A percentile compares a stretch with the other conserved stretches of the same genome.
These are phyloP conservation scores for Agaricus sinodeliciosus DNA, from an alignment of 768 basidiomycete species.

Conservation along the genomic window DNA sequence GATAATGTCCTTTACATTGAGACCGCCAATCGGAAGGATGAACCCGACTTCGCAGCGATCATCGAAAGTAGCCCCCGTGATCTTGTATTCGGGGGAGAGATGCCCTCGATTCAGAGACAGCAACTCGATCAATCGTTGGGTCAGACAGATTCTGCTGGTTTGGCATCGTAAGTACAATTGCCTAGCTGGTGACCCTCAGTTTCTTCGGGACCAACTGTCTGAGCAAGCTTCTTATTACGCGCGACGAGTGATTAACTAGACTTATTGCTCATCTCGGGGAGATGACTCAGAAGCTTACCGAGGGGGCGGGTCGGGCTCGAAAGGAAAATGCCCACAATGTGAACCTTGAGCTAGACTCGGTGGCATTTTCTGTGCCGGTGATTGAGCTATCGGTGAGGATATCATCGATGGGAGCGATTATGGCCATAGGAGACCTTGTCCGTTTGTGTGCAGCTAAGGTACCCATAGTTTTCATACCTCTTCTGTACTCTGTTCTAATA, in stretches of 20 bases:
- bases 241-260: conserved; percentile 6
- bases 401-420: background rate
- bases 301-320: conserved; percentile 2
- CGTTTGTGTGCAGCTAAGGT: background rate
- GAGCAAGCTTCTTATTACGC: conserved; percentile 9
- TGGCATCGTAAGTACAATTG: too few relatives aligned
- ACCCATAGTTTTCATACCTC: too few relatives aligned
- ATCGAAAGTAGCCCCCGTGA: conserved; percentile 11
- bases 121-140: too few relatives aligned
- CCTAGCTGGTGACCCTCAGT: background rate
- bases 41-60: conserved; percentile 26
- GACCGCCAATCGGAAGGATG: conserved; percentile 31
- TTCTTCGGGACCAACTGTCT: conserved; percentile 2
- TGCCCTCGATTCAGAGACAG: conserved; percentile 26
- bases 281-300: conserved; percentile 7
- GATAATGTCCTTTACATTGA: conserved; percentile 29
- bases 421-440: conserved; percentile 8
- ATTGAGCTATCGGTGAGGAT: conserved; percentile 5
- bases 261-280: conserved; percentile 7
- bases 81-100: conserved; percentile 21
- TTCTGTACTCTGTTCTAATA: too few relatives aligned
- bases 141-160: too few relatives aligned
- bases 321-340: conserved; percentile 5
- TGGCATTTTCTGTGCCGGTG: conserved; percentile 7
- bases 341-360: conserved; percentile 7